phyloP scores from a whole-genome alignment of 805 yeast genomes.

The Lachancea sp. region DNA sequence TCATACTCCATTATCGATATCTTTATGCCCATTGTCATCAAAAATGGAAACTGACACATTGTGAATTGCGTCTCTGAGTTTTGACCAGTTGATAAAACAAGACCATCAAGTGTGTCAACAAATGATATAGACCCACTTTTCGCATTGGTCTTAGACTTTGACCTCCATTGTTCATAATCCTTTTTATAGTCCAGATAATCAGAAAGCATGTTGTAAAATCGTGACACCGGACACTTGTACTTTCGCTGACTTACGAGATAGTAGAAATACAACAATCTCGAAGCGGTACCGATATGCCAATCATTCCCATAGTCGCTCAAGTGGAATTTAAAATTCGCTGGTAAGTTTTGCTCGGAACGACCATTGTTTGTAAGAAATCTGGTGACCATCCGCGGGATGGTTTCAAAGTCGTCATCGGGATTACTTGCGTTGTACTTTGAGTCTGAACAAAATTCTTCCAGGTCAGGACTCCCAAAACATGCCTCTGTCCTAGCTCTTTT shows the following conservation, averaged over 20 bases:
- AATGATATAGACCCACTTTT: not conserved
- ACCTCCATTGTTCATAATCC: constrained; percentile 77
- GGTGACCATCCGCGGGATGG: constrained; percentile 3
- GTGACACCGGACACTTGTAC: constrained; percentile 34
- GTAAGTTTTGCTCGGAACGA: not conserved
- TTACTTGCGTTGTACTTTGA: constrained; percentile 3
- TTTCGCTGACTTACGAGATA: constrained; percentile 44
- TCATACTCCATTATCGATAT: constrained; percentile 77
- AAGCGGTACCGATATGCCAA: constrained; percentile 74
- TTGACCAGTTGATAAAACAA: not conserved
- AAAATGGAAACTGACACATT: constrained; percentile 79
- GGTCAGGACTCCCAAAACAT: constrained; percentile 4
- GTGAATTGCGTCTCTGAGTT: constrained; percentile 35
- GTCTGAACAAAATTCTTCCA: constrained; percentile 6
- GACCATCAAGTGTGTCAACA: constrained; percentile 1
- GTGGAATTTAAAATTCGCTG: constrained; percentile 20
- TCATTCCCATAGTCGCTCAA: constrained; percentile 55
- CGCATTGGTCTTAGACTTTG: not conserved
- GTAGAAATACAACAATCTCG: constrained; percentile 49
- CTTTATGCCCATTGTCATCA: constrained; percentile 76
- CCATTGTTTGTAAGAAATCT: not conserved
- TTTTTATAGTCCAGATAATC: constrained; percentile 70
- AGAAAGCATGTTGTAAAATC: constrained; percentile 64
- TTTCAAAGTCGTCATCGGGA: not conserved
- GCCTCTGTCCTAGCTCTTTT: constrained; percentile 6